Conservation (phyloP, 139 green algal species). For the Chlorella sp. region DNA sequence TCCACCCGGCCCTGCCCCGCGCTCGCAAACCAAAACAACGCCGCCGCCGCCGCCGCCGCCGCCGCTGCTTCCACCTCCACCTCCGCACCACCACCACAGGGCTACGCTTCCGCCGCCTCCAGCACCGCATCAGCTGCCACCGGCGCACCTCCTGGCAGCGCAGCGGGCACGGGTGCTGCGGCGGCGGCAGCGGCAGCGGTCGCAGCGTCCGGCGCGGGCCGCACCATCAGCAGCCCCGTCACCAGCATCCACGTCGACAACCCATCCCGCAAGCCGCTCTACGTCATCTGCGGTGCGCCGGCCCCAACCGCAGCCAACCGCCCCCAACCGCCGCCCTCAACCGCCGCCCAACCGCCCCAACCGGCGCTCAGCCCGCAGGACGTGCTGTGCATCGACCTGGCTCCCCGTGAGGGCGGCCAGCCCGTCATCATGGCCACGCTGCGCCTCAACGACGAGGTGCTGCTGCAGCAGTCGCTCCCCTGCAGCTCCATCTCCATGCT, state of each 20-base stretch:
- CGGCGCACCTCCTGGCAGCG: no score
- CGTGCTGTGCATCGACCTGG: constrained; percentile 45
- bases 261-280: constrained; percentile 42
- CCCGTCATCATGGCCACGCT: constrained; percentile 45
- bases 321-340: not conserved
- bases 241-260: constrained; percentile 30
- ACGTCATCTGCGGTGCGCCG: constrained; percentile 5
- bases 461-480: constrained; percentile 32
- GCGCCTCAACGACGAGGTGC: constrained; percentile 26
- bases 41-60: no score
- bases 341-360: not conserved
- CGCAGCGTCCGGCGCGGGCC: no score
- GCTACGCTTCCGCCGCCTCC: no score
- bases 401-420: constrained; percentile 46
- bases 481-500: constrained; percentile 38
- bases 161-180: no score
- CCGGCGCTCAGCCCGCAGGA: no score
- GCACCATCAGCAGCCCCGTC: no score
- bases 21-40: no score
- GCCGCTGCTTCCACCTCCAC: no score
- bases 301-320: not conserved
- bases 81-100: no score
- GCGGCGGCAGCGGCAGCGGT: no score
- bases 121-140: no score
- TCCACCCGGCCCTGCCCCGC: constrained; percentile 8